These are phyloP conservation scores for Fraxinus greggii DNA, from an alignment of 305 asterid species.

Conservation along the genomic window DNA sequence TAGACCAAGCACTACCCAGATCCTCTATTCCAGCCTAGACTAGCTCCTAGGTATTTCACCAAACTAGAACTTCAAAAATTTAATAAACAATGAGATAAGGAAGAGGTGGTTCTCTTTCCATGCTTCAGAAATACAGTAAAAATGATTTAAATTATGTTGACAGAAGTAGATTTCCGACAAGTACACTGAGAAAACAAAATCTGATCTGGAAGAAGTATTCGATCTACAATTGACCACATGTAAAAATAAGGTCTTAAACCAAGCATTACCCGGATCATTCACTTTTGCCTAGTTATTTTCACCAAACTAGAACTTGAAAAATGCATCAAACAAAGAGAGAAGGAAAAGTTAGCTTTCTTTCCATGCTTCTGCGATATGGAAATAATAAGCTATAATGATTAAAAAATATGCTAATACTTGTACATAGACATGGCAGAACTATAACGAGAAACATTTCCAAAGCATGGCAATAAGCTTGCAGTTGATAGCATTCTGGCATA, in stretches of 20 bases:
- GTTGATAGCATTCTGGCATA: slow-evolving; percentile 3
- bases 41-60: background rate
- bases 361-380: background rate
- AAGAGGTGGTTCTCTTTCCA: background rate
- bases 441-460: background rate
- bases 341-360: background rate
- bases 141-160: background rate
- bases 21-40: background rate
- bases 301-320: background rate
- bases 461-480: background rate
- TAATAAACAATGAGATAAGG: background rate
- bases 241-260: background rate
- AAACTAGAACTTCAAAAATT: background rate
- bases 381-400: background rate
- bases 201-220: background rate
- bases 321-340: background rate
- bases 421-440: background rate
- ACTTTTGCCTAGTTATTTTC: background rate
- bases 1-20: background rate
- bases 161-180: background rate
- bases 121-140: background rate
- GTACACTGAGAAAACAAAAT: background rate
- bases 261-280: background rate
- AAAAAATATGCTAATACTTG: background rate
- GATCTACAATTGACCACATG: background rate